phyloP scores from a whole-genome alignment of 805 yeast species.

The Kazachstania taianensis region DNA sequence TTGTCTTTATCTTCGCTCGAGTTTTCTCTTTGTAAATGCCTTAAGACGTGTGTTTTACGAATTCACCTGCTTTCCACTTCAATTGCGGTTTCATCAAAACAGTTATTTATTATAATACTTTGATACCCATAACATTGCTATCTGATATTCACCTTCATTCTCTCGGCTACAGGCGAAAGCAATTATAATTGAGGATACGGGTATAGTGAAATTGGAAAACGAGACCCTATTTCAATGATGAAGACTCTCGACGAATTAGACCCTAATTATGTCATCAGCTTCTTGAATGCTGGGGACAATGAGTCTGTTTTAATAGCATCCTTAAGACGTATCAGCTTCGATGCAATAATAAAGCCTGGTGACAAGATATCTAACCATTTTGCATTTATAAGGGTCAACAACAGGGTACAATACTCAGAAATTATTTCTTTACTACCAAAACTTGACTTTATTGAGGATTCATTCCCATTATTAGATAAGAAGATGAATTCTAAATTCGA shows the following conservation, averaged over 20 bases:
- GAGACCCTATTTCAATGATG: too few relatives aligned
- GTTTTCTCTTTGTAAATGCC: too few relatives aligned
- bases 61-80: too few relatives aligned
- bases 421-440: background rate
- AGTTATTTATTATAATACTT: too few relatives aligned
- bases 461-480: slow-evolving; percentile 9
- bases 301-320: slow-evolving; percentile 12
- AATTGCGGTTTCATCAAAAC: too few relatives aligned
- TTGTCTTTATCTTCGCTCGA: too few relatives aligned
- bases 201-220: too few relatives aligned
- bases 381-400: slow-evolving; percentile 17
- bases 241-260: slow-evolving; percentile 16
- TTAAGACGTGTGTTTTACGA: too few relatives aligned
- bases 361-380: slow-evolving; percentile 9
- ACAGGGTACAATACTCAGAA: background rate
- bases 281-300: slow-evolving; percentile 12
- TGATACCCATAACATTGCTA: too few relatives aligned
- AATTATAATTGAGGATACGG: too few relatives aligned
- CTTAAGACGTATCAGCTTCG: slow-evolving; percentile 10
- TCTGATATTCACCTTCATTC: too few relatives aligned
- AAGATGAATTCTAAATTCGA: slow-evolving; percentile 4
- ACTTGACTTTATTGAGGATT: background rate
- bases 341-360: slow-evolving; percentile 18
- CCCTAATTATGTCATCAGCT: slow-evolving; percentile 18
- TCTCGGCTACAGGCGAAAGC: too few relatives aligned